phyloP scores from a whole-genome alignment of 192 early-diverging fungal species.

The Rhizoclosmatium globosum region DNA sequence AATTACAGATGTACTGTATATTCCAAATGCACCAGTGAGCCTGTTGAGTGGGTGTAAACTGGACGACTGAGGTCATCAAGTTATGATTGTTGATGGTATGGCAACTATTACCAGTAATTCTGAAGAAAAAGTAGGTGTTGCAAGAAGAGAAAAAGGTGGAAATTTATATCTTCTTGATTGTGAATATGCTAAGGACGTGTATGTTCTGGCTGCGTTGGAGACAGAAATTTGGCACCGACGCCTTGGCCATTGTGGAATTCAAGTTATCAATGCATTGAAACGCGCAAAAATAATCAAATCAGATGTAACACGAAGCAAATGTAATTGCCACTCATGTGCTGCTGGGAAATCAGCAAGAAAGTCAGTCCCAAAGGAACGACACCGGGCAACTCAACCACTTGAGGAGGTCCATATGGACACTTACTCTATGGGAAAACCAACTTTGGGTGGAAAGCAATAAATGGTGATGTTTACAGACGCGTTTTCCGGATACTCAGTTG shows the following conservation, averaged over 20 bases:
- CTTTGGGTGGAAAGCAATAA: neutral
- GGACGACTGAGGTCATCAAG: neutral
- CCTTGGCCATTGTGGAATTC: neutral
- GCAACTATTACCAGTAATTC: neutral
- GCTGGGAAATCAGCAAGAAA: neutral
- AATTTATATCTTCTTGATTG: neutral
- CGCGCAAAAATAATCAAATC: neutral
- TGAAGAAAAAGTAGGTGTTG: neutral
- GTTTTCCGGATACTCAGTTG: neutral
- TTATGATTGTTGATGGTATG: neutral
- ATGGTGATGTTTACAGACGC: neutral
- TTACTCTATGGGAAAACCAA: neutral
- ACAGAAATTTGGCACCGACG: neutral
- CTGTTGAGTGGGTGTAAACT: neutral
- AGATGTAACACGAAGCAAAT: neutral
- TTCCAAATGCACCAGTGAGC: neutral
- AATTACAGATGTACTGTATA: slow-evolving; percentile 1
- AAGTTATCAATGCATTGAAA: neutral
- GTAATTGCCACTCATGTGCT: neutral
- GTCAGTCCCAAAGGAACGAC: neutral
- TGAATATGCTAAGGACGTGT: neutral
- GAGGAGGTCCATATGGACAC: neutral
- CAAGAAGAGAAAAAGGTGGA: neutral
- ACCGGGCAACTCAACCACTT: neutral
- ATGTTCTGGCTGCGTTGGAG: neutral